Percentiles rank a stretch among this genome's conserved stretches.
Evolutionary conservation across 371 early-diverging fungal genomes (phyloP).

Genomic region (Apophysomyces ossiformis): DNA sequence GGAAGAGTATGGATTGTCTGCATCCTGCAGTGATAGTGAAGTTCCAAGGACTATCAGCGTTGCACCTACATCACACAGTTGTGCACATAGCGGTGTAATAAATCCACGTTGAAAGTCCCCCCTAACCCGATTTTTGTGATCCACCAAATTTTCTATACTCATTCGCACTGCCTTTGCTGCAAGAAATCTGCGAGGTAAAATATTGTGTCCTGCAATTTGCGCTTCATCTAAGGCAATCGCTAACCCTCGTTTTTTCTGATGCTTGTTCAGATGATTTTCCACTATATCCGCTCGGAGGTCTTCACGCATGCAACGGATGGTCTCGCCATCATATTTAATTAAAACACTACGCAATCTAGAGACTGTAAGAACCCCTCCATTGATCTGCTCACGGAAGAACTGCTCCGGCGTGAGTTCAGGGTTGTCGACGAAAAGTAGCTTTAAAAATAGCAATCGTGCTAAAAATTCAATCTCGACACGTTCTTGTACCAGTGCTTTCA

Average conservation of each 20-base stretch:
- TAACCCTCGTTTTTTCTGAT: constrained; percentile 21
- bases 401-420: constrained; percentile 19
- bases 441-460: constrained; percentile 22
- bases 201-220: constrained; percentile 22
- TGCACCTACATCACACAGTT: constrained; percentile 18
- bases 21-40: constrained; percentile 21
- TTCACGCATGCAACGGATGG: no score
- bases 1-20: constrained; percentile 26
- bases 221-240: constrained; percentile 35
- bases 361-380: constrained; percentile 24
- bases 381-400: constrained; percentile 33
- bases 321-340: not conserved
- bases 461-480: constrained; percentile 21
- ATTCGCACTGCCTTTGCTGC: not conserved
- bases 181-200: constrained; percentile 3
- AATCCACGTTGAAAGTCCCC: constrained; percentile 23
- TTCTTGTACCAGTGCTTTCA: not conserved
- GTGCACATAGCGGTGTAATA: constrained; percentile 26
- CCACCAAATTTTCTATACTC: not conserved
- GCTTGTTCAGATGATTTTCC: not conserved
- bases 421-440: constrained; percentile 18
- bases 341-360: not conserved
- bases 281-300: not conserved
- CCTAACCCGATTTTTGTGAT: not conserved
- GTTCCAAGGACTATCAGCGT: constrained; percentile 32